Percentiles rank a stretch among this genome's conserved stretches.
phyloP scores from a whole-genome alignment of 2,329 filamentous ascomycete genomes.

The Neodidymelliopsis sp. region DNA sequence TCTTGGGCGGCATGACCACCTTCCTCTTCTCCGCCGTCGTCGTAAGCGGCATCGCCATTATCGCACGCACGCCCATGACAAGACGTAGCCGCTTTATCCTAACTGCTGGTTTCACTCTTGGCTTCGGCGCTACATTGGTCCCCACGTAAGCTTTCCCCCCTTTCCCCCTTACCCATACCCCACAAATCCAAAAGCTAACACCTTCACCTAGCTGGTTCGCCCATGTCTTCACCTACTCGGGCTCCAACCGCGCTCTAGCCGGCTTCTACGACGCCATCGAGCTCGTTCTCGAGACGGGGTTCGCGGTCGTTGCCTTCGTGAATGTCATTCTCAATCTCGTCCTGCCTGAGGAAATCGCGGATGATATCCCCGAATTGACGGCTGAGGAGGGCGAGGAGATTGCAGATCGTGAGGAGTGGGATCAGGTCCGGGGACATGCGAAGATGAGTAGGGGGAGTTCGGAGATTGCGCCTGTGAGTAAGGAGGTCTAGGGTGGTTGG shows the following conservation, averaged over 20 bases:
- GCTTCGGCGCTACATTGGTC: constrained; percentile 64
- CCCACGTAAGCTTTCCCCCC: constrained; percentile 44
- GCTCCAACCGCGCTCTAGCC: constrained; percentile 69
- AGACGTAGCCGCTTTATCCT: constrained; percentile 83
- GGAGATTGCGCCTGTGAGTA: constrained; percentile 13
- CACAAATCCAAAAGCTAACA: constrained; percentile 14
- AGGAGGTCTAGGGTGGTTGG: background rate
- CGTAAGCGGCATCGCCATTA: constrained; percentile 79
- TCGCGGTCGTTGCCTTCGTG: constrained; percentile 74
- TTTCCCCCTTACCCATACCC: background rate
- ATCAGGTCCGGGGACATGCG: constrained; percentile 33
- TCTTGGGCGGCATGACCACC: constrained; percentile 66
- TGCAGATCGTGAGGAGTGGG: constrained; percentile 53
- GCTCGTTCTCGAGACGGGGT: constrained; percentile 64
- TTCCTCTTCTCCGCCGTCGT: constrained; percentile 82
- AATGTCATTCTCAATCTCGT: constrained; percentile 76
- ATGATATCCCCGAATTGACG: constrained; percentile 57
- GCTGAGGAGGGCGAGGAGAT: constrained; percentile 50
- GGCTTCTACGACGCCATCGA: constrained; percentile 76
- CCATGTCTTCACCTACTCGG: constrained; percentile 75
- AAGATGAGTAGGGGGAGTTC: constrained; percentile 23
- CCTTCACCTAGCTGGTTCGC: constrained; percentile 71
- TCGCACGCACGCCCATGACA: constrained; percentile 75
- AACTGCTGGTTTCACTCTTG: constrained; percentile 75
- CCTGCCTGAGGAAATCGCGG: constrained; percentile 78